Evolutionary conservation across 805 yeast genomes (phyloP).

Genomic region (Wickerhamiella siamensis): DNA sequence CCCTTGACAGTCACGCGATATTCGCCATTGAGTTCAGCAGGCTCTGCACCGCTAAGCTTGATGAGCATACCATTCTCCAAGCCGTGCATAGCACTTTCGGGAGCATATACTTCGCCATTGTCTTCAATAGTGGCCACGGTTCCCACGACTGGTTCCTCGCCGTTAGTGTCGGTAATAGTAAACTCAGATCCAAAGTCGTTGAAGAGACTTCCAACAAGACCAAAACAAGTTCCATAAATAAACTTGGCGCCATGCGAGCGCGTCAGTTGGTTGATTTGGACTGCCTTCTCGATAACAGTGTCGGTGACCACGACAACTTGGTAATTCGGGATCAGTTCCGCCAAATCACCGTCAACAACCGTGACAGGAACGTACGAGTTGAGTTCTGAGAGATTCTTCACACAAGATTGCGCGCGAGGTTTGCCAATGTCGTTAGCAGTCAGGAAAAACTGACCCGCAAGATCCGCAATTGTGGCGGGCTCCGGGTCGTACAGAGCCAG

Average conservation of each 20-base stretch:
- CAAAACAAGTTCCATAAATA: constrained; percentile 69
- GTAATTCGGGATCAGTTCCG: constrained; percentile 38
- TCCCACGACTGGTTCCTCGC: constrained; percentile 84
- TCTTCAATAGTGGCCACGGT: constrained; percentile 78
- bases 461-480: constrained; percentile 49
- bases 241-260: constrained; percentile 63
- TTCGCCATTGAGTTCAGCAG: constrained; percentile 61
- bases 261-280: constrained; percentile 59
- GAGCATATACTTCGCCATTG: constrained; percentile 83
- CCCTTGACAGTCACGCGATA: constrained; percentile 73
- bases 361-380: constrained; percentile 83
- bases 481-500: constrained; percentile 72
- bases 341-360: constrained; percentile 40
- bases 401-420: constrained; percentile 61
- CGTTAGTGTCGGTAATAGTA: constrained; percentile 69
- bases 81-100: constrained; percentile 87
- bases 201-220: constrained; percentile 77
- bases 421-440: constrained; percentile 58
- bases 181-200: constrained; percentile 81
- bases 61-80: constrained; percentile 85
- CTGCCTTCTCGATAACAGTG: constrained; percentile 45
- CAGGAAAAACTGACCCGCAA: constrained; percentile 82
- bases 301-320: constrained; percentile 72
- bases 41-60: constrained; percentile 73
- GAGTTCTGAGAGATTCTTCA: constrained; percentile 58